These are phyloP conservation scores for Cyclaneusma minus DNA, from an alignment of 2,329 filamentous ascomycete genomes.

Conservation along the genomic window DNA sequence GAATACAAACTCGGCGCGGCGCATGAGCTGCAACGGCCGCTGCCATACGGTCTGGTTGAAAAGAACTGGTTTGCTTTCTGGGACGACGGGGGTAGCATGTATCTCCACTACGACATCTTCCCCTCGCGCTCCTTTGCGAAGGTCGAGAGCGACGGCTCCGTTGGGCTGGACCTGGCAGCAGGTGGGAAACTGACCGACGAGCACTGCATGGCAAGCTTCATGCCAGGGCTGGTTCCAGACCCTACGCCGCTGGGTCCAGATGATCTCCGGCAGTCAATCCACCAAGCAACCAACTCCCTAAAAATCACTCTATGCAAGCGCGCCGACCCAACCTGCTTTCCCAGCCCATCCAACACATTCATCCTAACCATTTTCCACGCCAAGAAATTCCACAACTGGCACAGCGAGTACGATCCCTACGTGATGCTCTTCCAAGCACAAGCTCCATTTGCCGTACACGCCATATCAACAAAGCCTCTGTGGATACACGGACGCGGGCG, in stretches of 20 bases:
- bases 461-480: conserved; percentile 31
- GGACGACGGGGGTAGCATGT: conserved; percentile 28
- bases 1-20: conserved; percentile 23
- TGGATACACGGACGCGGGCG: conserved; percentile 36
- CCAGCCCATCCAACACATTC: conserved; percentile 32
- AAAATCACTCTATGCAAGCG: conserved; percentile 36
- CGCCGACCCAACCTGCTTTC: conserved; percentile 26
- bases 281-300: conserved; percentile 45
- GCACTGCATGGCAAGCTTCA: conserved; percentile 27
- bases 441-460: conserved; percentile 33
- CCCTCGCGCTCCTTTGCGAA: conserved; percentile 33
- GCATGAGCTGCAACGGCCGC: conserved; percentile 35
- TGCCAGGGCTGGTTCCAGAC: conserved; percentile 22
- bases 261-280: conserved; percentile 38
- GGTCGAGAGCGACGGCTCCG: conserved; percentile 27
- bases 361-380: conserved; percentile 38
- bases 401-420: conserved; percentile 39
- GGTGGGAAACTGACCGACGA: conserved; percentile 22
- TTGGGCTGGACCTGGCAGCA: conserved; percentile 29
- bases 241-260: too few species aligned
- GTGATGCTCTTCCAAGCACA: conserved; percentile 31
- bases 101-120: conserved; percentile 35
- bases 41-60: conserved; percentile 29
- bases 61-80: conserved; percentile 52
- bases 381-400: conserved; percentile 31